A percentile compares a stretch with the other conserved stretches of the same genome.
Evolutionary conservation across 2,329 filamentous ascomycete species (phyloP).

Genomic region (Ustilaginoidea virens): DNA sequence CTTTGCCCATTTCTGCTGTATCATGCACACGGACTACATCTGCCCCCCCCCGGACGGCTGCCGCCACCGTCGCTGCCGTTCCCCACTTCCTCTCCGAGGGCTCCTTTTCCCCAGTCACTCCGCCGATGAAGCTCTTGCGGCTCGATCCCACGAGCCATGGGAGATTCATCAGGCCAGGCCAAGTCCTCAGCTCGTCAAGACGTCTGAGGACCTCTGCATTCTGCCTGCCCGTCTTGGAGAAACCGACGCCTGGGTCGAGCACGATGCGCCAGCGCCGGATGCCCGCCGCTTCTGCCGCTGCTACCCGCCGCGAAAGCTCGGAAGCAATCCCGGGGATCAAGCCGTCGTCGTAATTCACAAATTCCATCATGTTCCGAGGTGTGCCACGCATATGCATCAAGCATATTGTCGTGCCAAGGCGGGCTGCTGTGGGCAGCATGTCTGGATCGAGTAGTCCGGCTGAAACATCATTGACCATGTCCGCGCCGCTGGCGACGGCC

Average conservation of each 20-base stretch:
- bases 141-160: conserved; percentile 87
- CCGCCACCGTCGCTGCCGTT: conserved; percentile 76
- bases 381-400: conserved; percentile 93
- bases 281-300: conserved; percentile 62
- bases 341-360: conserved; percentile 54
- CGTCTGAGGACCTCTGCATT: conserved; percentile 67
- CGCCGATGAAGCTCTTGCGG: conserved; percentile 78
- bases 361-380: conserved; percentile 61
- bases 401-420: conserved; percentile 60
- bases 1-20: conserved; percentile 69
- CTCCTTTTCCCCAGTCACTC: conserved; percentile 58
- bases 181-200: conserved; percentile 46
- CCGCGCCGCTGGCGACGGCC: conserved; percentile 63
- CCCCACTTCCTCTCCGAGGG: conserved; percentile 64
- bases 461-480: conserved; percentile 92
- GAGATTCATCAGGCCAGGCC: conserved; percentile 49
- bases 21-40: conserved; percentile 92
- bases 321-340: conserved; percentile 47
- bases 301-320: conserved; percentile 57
- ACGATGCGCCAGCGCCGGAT: conserved; percentile 88
- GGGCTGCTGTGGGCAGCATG: conserved; percentile 72
- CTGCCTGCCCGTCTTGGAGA: conserved; percentile 70
- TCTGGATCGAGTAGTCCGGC: conserved; percentile 61
- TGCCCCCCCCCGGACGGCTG: conserved; percentile 72
- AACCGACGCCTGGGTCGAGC: conserved; percentile 85